Conservation (phyloP, 441 rosid species). For the Geranium incanum region DNA sequence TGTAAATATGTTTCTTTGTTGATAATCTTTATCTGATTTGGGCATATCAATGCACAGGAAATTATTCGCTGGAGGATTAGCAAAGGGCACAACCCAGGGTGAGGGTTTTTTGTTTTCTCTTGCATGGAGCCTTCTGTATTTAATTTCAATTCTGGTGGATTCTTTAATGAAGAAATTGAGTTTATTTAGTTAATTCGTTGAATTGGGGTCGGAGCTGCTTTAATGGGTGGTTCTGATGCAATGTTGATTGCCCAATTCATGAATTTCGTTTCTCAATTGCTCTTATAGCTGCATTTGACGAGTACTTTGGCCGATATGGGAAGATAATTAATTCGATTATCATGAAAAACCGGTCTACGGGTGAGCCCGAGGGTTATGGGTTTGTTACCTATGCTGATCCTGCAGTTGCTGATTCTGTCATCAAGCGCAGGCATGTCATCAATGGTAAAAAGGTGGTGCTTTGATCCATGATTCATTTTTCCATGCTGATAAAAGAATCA, state of each 20-base stretch:
- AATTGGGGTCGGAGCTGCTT: too few relatives aligned
- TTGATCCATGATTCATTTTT: neutral
- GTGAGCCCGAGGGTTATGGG: slow-evolving; percentile 91
- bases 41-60: too few relatives aligned
- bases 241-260: neutral
- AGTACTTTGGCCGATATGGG: slow-evolving; percentile 76
- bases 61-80: too few relatives aligned
- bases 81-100: too few relatives aligned
- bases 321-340: slow-evolving; percentile 83
- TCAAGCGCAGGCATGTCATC: slow-evolving; percentile 59
- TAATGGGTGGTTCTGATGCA: too few relatives aligned
- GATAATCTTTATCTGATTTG: too few relatives aligned
- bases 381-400: slow-evolving; percentile 88
- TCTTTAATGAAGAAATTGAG: too few relatives aligned
- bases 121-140: too few relatives aligned
- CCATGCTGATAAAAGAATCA: neutral
- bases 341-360: slow-evolving; percentile 77
- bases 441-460: slow-evolving; percentile 66
- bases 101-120: too few relatives aligned
- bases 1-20: too few relatives aligned
- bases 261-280: slow-evolving; percentile 1
- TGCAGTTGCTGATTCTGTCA: slow-evolving; percentile 74
- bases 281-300: slow-evolving; percentile 52
- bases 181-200: too few relatives aligned
- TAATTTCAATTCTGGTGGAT: too few relatives aligned